Conservation (phyloP, 192 early-diverging fungal genomes). For the Backusella westeae region DNA sequence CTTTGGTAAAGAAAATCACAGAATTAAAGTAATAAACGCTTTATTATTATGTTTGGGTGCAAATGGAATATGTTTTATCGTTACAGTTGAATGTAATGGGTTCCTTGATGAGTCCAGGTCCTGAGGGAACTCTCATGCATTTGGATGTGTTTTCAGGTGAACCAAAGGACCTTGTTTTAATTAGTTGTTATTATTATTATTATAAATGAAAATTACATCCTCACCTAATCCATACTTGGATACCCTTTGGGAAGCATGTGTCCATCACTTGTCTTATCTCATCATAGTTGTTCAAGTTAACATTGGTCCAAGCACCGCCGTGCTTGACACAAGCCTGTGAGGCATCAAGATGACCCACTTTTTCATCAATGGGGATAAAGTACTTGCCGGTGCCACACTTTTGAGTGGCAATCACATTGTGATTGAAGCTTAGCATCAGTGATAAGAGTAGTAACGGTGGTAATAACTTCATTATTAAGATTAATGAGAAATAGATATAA, state of each 20-base stretch:
- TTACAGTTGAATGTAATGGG: not conserved
- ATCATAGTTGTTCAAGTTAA: not conserved
- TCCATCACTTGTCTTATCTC: not conserved
- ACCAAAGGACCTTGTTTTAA: not conserved
- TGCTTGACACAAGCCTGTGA: not conserved
- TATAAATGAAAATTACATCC: not conserved
- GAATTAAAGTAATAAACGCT: slow-evolving; percentile 19
- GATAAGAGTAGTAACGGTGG: no score
- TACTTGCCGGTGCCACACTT: not conserved
- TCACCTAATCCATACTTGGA: not conserved
- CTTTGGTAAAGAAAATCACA: slow-evolving; percentile 69
- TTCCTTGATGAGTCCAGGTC: not conserved
- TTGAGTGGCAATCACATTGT: not conserved
- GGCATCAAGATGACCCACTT: not conserved
- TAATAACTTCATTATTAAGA: not conserved
- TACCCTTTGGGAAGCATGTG: not conserved
- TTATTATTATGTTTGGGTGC: not conserved
- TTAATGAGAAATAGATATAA: not conserved
- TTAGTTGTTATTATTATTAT: not conserved
- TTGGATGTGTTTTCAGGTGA: not conserved
- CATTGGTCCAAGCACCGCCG: not conserved
- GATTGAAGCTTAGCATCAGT: no score
- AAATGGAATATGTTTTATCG: not conserved
- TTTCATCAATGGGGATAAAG: not conserved
- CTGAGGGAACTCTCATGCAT: not conserved